Evolutionary conservation across 2,329 filamentous ascomycete genomes (phyloP).

Genomic region (Fusarium sp.): DNA sequence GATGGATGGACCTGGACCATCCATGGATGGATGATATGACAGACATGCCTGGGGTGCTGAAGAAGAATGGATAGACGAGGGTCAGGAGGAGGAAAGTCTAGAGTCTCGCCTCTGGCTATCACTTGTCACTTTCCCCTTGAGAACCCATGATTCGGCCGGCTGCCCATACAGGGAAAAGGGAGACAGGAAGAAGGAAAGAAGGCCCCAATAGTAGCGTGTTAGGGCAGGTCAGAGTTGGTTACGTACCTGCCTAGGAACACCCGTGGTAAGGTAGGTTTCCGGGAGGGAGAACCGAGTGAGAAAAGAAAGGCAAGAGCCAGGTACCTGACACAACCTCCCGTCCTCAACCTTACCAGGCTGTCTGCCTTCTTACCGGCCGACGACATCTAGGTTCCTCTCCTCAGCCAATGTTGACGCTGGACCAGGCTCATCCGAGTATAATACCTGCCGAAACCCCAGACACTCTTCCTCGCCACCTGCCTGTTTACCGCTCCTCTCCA

Average conservation of each 20-base stretch:
- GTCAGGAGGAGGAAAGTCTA: conserved; percentile 11
- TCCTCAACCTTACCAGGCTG: not conserved
- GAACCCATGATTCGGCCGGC: conserved; percentile 17
- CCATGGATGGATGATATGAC: conserved; percentile 19
- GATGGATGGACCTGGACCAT: not conserved
- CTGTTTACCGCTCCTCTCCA: not conserved
- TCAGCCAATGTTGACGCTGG: conserved; percentile 11
- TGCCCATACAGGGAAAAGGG: conserved; percentile 12
- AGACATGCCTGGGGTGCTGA: conserved; percentile 24
- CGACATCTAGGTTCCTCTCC: conserved; percentile 20
- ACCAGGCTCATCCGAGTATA: conserved; percentile 19
- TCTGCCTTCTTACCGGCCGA: conserved; percentile 10
- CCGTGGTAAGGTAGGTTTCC: not conserved
- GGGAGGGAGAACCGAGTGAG: conserved; percentile 18
- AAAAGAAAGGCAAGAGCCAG: conserved; percentile 13
- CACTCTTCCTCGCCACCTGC: conserved; percentile 3
- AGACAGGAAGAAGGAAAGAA: conserved; percentile 23
- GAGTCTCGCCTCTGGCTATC: conserved; percentile 27
- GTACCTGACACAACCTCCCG: conserved; percentile 1
- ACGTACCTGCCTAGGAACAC: not conserved
- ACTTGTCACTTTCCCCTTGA: conserved; percentile 31
- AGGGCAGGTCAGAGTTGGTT: conserved; percentile 3
- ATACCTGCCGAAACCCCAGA: conserved; percentile 14
- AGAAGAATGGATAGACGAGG: conserved; percentile 14
- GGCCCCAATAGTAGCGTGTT: conserved; percentile 14